Base-by-base conservation (phyloP, 495 filamentous ascomycete species). In the Penicillium manginii region DNA sequence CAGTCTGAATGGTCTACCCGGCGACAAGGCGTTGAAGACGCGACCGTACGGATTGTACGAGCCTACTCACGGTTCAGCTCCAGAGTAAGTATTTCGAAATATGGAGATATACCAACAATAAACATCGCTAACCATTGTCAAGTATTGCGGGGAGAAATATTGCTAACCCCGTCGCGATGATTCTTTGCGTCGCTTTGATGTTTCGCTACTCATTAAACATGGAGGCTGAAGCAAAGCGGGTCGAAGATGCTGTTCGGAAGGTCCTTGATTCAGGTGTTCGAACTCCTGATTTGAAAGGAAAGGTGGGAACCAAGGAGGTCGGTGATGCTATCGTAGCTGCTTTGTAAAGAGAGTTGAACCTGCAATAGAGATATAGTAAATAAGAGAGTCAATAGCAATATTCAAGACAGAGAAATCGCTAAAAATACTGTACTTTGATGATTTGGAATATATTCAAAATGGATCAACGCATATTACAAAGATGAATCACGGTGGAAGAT, bases 171-270 rank as follows among this genome's bases (percentile, higher is more conserved):
- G 76, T 90, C 31, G 92, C 91, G 22, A 91, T 91, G 64, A 90
- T 96, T 55, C 84, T 96, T 8, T 93, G 89, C 4, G 86, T 93
- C 21, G 91, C 91, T 58, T 90, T 96, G 88, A 90, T 97, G 90
- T 84, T 96, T 62, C 86, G 87, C 57, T 97, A 97, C 76, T 96
- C 91, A 4, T 80, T 97, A 43, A 84, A 85, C 61, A 84, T 91
- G 65, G 88, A 89, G 43, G 75, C 80, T 18, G 84, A 94, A 66
- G 90, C 92, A 4, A 75, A 77, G 52, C 83, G 82, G 35, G 80
- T 97, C 52, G 93, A 97, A 75, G 81, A 86, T 54, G 93, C 93
- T 0, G 91, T 96, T 18, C 84, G 86, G 59, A 81, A 73, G 17
- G 89, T 90, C 17, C 83, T 97, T 52, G 92, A 96, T 61, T 79